Conservation (phyloP, 2,329 filamentous ascomycete species). For the Botrytis fragariae region DNA sequence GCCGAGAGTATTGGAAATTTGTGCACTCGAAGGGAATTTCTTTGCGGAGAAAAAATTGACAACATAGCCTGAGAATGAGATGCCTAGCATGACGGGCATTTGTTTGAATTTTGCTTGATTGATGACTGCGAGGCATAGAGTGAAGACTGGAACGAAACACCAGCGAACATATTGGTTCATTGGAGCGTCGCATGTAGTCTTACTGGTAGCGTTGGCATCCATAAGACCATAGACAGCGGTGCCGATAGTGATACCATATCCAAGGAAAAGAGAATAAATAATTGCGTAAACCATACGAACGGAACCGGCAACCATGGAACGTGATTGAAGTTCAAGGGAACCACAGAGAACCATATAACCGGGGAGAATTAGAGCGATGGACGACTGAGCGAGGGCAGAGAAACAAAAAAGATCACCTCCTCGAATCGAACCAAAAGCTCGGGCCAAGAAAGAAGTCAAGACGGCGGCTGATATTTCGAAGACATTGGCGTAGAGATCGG, state of each 20-base stretch:
- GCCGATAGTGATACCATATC: constrained; percentile 56
- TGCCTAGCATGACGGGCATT: constrained; percentile 71
- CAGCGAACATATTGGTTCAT: constrained; percentile 58
- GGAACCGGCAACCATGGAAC: constrained; percentile 54
- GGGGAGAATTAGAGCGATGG: constrained; percentile 64
- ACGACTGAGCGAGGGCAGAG: constrained; percentile 61
- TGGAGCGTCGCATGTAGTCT: constrained; percentile 46
- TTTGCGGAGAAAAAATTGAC: constrained; percentile 71
- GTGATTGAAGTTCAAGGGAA: constrained; percentile 55
- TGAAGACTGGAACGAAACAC: constrained; percentile 71
- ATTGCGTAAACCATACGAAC: constrained; percentile 59
- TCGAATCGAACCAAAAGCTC: constrained; percentile 60
- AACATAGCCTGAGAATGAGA: constrained; percentile 70
- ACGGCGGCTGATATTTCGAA: constrained; percentile 63
- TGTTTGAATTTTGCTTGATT: constrained; percentile 83
- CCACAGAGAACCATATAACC: constrained; percentile 62
- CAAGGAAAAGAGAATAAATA: constrained; percentile 56
- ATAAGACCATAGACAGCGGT: constrained; percentile 54
- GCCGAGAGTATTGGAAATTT: constrained; percentile 74
- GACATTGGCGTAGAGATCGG: constrained; percentile 65
- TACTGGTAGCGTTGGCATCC: constrained; percentile 47
- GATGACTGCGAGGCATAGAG: constrained; percentile 69
- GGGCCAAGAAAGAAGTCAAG: constrained; percentile 59
- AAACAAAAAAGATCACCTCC: constrained; percentile 57
- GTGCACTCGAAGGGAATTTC: constrained; percentile 66